These are phyloP conservation scores for Cucurbita maxima DNA, from an alignment of 306 rosid species.

Conservation along the genomic window DNA sequence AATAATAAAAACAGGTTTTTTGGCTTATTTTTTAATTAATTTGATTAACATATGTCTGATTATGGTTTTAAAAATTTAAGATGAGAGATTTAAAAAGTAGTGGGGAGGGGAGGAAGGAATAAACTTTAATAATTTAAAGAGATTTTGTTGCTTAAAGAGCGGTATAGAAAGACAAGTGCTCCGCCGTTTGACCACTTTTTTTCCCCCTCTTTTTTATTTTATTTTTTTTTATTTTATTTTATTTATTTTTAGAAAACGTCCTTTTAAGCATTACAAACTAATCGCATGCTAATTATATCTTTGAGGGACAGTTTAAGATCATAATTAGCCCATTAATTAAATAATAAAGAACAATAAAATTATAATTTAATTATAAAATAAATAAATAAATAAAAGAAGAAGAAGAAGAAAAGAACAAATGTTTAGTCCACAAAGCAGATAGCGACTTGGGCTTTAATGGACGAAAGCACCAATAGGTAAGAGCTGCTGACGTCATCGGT, in stretches of 20 bases:
- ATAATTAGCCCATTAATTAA: background rate
- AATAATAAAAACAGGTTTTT: too few relatives aligned
- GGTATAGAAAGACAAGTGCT: background rate
- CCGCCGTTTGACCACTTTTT: background rate
- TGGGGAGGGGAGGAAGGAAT: background rate
- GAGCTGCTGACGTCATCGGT: slow-evolving; percentile 10
- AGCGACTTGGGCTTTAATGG: background rate
- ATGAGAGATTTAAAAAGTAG: background rate
- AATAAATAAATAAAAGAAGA: too few relatives aligned
- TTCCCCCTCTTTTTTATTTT: background rate
- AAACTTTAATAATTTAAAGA: background rate
- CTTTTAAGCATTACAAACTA: background rate
- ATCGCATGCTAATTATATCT: background rate
- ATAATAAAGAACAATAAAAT: background rate
- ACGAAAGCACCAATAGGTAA: background rate
- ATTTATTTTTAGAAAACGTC: background rate
- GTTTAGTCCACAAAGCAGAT: slow-evolving; percentile 3
- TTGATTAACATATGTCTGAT: too few relatives aligned
- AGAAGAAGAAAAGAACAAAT: background rate
- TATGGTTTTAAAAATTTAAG: too few relatives aligned
- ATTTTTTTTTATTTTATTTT: too few relatives aligned
- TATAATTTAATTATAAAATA: background rate
- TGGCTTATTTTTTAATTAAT: too few relatives aligned
- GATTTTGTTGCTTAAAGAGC: background rate
- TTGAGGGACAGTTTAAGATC: background rate